These are phyloP conservation scores for Aspergillus vadensis DNA, from an alignment of 2,329 filamentous ascomycete species.

Conservation along the genomic window DNA sequence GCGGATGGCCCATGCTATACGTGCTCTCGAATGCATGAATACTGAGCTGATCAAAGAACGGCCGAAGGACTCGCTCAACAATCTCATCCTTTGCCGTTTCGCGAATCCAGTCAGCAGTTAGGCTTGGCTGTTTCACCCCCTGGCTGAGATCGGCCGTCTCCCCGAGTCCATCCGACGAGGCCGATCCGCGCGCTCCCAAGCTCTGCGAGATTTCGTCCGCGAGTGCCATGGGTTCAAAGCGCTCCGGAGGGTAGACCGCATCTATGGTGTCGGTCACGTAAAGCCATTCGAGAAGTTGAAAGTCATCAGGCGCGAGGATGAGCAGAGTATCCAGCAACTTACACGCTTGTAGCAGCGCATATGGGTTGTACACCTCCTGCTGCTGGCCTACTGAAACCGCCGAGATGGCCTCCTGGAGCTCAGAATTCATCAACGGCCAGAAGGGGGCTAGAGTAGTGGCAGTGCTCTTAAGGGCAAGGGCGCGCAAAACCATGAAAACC, in stretches of 20 bases:
- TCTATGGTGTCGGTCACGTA: slow-evolving; percentile 97
- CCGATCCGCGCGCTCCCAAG: slow-evolving; percentile 55
- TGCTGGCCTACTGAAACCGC: slow-evolving; percentile 70
- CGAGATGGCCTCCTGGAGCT: slow-evolving; percentile 77
- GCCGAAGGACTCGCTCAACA: slow-evolving; percentile 74
- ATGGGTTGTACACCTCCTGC: slow-evolving; percentile 75
- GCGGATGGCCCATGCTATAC: slow-evolving; percentile 76
- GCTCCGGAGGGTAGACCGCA: slow-evolving; percentile 78
- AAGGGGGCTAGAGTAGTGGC: slow-evolving; percentile 77
- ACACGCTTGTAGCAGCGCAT: slow-evolving; percentile 82
- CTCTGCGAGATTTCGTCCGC: slow-evolving; percentile 83
- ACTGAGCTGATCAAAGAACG: slow-evolving; percentile 88
- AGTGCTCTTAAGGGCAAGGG: slow-evolving; percentile 76
- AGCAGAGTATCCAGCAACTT: slow-evolving; percentile 91
- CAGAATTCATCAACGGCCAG: slow-evolving; percentile 87
- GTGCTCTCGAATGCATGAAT: slow-evolving; percentile 92
- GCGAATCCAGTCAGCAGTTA: slow-evolving; percentile 52
- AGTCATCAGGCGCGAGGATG: slow-evolving; percentile 86
- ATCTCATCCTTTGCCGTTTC: slow-evolving; percentile 62
- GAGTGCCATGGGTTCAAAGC: slow-evolving; percentile 71
- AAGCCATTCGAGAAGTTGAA: slow-evolving; percentile 97
- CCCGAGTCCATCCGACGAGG: slow-evolving; percentile 28
- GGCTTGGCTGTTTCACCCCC: slow-evolving; percentile 43
- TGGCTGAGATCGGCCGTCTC: slow-evolving; percentile 33
- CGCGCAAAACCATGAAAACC: slow-evolving; percentile 83